phyloP scores from a whole-genome alignment of 148 eudicot species.

The Bassia scoparia region DNA sequence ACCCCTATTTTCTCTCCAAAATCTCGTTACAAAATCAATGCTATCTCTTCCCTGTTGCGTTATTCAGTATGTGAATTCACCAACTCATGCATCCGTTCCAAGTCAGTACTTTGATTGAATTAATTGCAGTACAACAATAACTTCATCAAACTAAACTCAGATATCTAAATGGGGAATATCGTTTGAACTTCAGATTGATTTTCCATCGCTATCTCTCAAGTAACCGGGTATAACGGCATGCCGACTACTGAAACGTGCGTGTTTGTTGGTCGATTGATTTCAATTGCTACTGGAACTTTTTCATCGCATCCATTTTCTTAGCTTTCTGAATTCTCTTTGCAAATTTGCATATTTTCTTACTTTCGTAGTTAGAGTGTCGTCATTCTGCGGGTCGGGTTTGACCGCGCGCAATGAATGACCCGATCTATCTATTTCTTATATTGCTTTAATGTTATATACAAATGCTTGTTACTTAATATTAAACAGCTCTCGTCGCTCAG shows the following conservation, averaged over 20 bases:
- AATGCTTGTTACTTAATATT: not conserved
- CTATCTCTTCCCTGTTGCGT: constrained; percentile 87
- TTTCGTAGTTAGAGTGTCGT: too few relatives aligned
- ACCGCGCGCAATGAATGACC: too few relatives aligned
- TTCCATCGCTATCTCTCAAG: constrained; percentile 95
- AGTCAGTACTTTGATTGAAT: not conserved
- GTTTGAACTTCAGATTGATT: constrained; percentile 60
- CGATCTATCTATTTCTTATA: too few relatives aligned
- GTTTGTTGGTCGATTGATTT: constrained; percentile 33
- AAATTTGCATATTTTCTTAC: not conserved
- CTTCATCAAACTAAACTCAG: not conserved
- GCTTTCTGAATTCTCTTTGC: not conserved
- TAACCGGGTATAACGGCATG: constrained; percentile 95
- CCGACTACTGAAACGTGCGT: constrained; percentile 57
- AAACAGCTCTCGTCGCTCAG: constrained; percentile 29
- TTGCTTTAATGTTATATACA: too few relatives aligned
- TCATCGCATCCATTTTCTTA: constrained; percentile 55
- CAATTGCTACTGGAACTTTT: constrained; percentile 69
- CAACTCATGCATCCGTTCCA: constrained; percentile 31
- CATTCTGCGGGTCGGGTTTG: not conserved
- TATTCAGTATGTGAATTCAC: constrained; percentile 76
- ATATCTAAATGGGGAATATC: not conserved
- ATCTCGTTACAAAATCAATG: constrained; percentile 89
- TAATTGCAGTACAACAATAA: not conserved
- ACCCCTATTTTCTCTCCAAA: constrained; percentile 97